Percentiles rank a stretch among this genome's conserved stretches.
Conservation (phyloP, 2,329 filamentous ascomycete genomes). For the Fusarium subtropicale region DNA sequence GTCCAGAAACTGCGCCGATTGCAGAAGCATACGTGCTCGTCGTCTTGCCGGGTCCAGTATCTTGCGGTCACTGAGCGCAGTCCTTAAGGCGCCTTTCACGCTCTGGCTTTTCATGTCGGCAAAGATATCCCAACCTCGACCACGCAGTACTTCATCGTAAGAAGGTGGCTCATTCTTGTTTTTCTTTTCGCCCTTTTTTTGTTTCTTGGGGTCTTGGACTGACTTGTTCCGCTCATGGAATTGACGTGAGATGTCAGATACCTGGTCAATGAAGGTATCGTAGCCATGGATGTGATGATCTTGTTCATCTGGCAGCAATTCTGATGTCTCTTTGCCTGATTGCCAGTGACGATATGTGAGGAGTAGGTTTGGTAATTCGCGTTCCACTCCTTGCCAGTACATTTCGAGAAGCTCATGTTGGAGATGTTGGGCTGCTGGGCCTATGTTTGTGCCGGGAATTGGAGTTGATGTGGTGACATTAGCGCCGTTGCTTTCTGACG, state of each 20-base stretch:
- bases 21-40: slow-evolving; percentile 49
- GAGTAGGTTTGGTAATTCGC: slow-evolving; percentile 52
- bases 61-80: slow-evolving; percentile 18
- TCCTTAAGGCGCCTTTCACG: slow-evolving; percentile 10
- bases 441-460: slow-evolving; percentile 11
- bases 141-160: slow-evolving; percentile 40
- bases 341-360: slow-evolving; percentile 52
- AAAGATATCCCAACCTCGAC: slow-evolving; percentile 41
- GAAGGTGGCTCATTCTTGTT: slow-evolving; percentile 26
- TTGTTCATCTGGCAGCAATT: slow-evolving; percentile 43
- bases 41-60: slow-evolving; percentile 21
- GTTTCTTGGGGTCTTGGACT: not conserved
- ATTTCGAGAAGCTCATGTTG: slow-evolving; percentile 36
- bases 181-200: not conserved
- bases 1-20: slow-evolving; percentile 52
- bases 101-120: slow-evolving; percentile 42
- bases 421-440: slow-evolving; percentile 8
- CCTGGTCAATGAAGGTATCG: slow-evolving; percentile 55
- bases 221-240: slow-evolving; percentile 46
- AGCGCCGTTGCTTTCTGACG: not conserved
- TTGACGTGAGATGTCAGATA: slow-evolving; percentile 48
- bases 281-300: slow-evolving; percentile 52
- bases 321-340: slow-evolving; percentile 19
- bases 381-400: slow-evolving; percentile 54
- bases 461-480: slow-evolving; percentile 17